Evolutionary conservation across 345 rosid species (phyloP).

Genomic region (Mercurialis annua): DNA sequence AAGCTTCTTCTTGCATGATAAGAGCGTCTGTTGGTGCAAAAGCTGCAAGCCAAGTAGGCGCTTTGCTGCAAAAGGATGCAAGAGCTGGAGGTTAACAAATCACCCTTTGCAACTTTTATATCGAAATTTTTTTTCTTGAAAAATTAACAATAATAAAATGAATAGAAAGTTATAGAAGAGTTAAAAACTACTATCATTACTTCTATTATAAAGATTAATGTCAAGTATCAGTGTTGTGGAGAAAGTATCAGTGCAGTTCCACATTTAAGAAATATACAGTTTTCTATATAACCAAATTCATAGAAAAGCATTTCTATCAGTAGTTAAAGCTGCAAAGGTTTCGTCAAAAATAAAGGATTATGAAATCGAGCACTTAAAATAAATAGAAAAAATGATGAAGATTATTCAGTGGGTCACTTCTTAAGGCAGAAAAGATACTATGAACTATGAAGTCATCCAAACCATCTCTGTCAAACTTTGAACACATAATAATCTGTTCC

Average conservation of each 20-base stretch:
- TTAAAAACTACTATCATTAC: too few species aligned
- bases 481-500: not conserved
- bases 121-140: not conserved
- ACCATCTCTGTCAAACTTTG: not conserved
- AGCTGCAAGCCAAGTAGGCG: conserved; percentile 60
- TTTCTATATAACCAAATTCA: conserved; percentile 5
- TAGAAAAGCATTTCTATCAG: not conserved
- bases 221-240: not conserved
- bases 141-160: not conserved
- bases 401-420: not conserved
- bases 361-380: not conserved
- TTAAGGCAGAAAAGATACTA: not conserved
- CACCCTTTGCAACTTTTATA: not conserved
- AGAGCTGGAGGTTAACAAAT: not conserved
- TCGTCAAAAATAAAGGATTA: not conserved
- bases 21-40: conserved; percentile 69
- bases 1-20: conserved; percentile 63
- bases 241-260: not conserved
- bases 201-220: not conserved
- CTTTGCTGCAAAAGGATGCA: conserved; percentile 48
- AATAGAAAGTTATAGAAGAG: not conserved
- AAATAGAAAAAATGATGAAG: not conserved
- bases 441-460: not conserved
- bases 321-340: not conserved
- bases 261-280: not conserved